phyloP scores from a whole-genome alignment of 306 rosid genomes.

The Cucumis hystrix region DNA sequence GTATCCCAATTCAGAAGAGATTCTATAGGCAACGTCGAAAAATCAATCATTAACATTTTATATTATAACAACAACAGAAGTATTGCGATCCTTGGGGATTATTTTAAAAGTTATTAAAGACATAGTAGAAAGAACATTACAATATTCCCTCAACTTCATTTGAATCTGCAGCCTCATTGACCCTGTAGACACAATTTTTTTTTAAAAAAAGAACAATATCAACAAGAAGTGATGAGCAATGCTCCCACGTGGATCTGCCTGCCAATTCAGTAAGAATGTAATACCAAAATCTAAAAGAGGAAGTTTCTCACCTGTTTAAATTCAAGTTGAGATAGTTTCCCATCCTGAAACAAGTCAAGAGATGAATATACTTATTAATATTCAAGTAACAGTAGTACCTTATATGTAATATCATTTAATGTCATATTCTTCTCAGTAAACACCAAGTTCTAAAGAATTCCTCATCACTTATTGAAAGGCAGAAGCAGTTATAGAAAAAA shows the following conservation, averaged over 20 bases:
- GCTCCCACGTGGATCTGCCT: too few relatives aligned
- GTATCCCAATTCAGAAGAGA: background rate
- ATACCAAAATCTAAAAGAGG: background rate
- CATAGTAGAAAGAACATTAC: constrained; percentile 28
- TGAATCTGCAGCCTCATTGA: constrained; percentile 47
- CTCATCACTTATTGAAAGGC: background rate
- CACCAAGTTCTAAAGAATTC: background rate
- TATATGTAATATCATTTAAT: background rate
- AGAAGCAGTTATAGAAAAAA: background rate
- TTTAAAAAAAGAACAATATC: background rate
- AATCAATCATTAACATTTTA: background rate
- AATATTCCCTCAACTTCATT: constrained; percentile 49
- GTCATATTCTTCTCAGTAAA: background rate
- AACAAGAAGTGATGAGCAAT: background rate
- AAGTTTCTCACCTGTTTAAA: constrained; percentile 56
- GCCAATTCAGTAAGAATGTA: background rate
- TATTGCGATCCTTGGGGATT: background rate
- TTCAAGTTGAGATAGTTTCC: constrained; percentile 41
- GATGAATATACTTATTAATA: background rate
- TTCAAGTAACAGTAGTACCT: background rate
- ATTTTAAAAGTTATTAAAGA: background rate
- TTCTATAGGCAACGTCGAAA: background rate
- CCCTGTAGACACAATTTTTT: constrained; percentile 31
- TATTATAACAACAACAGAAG: background rate
- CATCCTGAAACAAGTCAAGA: constrained; percentile 40